Conservation (phyloP, 257 asterid species). For the Solanum arcanum region DNA sequence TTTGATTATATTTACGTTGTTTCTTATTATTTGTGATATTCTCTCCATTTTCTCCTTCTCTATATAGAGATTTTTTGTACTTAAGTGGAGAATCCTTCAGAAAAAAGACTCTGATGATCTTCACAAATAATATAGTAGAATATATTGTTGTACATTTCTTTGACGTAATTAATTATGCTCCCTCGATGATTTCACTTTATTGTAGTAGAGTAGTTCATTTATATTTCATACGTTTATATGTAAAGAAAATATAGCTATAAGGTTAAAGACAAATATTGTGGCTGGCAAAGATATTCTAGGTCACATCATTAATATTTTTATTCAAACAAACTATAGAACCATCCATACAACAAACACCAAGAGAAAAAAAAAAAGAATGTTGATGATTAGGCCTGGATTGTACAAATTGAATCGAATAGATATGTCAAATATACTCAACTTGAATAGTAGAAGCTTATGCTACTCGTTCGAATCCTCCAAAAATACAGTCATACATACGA, state of each 20-base stretch:
- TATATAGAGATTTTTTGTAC: background rate
- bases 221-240: background rate
- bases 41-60: background rate
- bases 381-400: background rate
- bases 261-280: background rate
- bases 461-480: background rate
- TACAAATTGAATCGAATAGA: background rate
- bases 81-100: background rate
- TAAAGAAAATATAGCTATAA: background rate
- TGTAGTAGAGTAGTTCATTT: background rate
- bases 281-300: background rate
- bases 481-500: background rate
- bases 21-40: background rate
- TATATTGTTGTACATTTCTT: background rate
- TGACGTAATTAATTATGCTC: background rate
- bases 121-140: no score
- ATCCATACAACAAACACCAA: background rate
- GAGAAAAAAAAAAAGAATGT: background rate
- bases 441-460: background rate
- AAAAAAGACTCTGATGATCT: background rate
- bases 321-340: background rate
- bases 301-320: background rate
- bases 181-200: background rate
- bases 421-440: background rate
- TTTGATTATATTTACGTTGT: background rate